Evolutionary conservation across 78 protist species (phyloP).

Genomic region (Dictyostelium intermedium): DNA sequence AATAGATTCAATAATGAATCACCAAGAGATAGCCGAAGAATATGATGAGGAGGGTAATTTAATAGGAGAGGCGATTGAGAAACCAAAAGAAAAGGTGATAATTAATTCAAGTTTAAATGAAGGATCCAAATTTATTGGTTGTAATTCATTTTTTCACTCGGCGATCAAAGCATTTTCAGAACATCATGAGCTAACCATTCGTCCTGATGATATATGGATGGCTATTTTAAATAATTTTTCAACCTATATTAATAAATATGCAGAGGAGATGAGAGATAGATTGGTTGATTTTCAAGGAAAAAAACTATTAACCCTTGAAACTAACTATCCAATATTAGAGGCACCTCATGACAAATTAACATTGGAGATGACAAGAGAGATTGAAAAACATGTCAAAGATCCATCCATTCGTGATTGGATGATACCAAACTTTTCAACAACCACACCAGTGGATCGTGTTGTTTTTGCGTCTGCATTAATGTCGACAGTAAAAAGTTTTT

Average conservation of each 20-base stretch:
- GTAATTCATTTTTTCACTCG: slow-evolving; percentile 15
- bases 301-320: slow-evolving; percentile 8
- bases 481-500: slow-evolving; percentile 68
- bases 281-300: slow-evolving; percentile 57
- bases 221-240: slow-evolving; percentile 36
- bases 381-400: slow-evolving; percentile 71
- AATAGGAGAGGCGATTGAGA: not conserved
- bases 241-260: slow-evolving; percentile 21
- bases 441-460: slow-evolving; percentile 35
- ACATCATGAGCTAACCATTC: slow-evolving; percentile 18
- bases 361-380: slow-evolving; percentile 17
- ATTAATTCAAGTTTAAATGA: not conserved
- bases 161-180: slow-evolving; percentile 19
- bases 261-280: slow-evolving; percentile 46
- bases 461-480: slow-evolving; percentile 29
- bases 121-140: not conserved
- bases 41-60: not conserved
- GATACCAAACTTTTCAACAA: slow-evolving; percentile 61
- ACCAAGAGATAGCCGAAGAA: not conserved
- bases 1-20: not conserved
- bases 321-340: not conserved
- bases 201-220: slow-evolving; percentile 68
- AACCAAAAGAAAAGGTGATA: not conserved
- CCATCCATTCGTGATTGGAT: slow-evolving; percentile 66
- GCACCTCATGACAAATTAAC: slow-evolving; percentile 45